A percentile compares a stretch with the other conserved stretches of the same genome.
Conservation (phyloP, 2,329 filamentous ascomycete species). For the Diplodia scrobiculata region DNA sequence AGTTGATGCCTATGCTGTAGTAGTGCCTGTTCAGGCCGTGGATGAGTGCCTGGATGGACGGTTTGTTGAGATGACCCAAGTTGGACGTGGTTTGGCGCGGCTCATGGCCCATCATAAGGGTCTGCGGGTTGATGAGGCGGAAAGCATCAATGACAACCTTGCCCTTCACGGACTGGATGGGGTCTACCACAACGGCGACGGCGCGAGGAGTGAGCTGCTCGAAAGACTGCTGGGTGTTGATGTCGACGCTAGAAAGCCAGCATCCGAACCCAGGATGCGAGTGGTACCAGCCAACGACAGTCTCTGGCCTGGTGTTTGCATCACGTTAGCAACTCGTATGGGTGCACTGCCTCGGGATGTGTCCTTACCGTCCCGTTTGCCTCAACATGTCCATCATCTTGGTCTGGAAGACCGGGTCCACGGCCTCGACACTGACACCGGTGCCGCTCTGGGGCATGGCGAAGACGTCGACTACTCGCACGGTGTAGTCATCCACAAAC, state of each 20-base stretch:
- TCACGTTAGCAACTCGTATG: not conserved
- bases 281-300: conserved; percentile 99
- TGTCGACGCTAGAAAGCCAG: conserved; percentile 98
- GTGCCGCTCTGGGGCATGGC: conserved; percentile 99
- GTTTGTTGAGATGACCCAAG: conserved; percentile 96
- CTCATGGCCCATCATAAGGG: conserved; percentile 96
- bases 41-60: conserved; percentile 98
- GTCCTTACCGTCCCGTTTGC: conserved; percentile 84
- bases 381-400: conserved; percentile 99
- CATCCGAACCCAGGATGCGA: conserved; percentile 98
- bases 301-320: conserved; percentile 70
- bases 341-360: not conserved
- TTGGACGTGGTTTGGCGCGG: conserved; percentile 97
- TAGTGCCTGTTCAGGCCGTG: conserved; percentile 98
- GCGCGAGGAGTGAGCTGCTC: conserved; percentile 96
- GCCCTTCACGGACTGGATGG: conserved; percentile 98
- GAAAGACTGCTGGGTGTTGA: conserved; percentile 99
- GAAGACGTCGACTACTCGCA: conserved; percentile 97
- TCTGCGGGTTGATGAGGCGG: conserved; percentile 96
- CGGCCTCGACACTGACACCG: conserved; percentile 95
- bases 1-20: conserved; percentile 98
- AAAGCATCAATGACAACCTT: conserved; percentile 99
- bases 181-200: conserved; percentile 96
- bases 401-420: conserved; percentile 97
- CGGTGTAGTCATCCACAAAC: conserved; percentile 98